Base-by-base conservation (phyloP, 306 rosid species). In the Cicer cuneatum region DNA sequence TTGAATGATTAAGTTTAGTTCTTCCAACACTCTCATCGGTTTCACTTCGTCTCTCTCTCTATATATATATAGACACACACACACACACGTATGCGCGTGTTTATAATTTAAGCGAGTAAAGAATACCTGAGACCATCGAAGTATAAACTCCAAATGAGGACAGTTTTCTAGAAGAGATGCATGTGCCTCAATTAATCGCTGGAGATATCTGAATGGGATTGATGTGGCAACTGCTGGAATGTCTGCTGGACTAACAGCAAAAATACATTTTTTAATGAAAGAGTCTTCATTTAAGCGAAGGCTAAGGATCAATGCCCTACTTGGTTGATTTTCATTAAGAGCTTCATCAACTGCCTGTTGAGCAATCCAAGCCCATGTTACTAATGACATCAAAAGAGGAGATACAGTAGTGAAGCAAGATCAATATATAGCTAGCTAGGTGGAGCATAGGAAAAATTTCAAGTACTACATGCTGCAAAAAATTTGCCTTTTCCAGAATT, bases 111-210 rank as follows among this genome's bases (percentile, higher is more conserved):
- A 64, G 71, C 41, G 42, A 70, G 69, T 21, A 63, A 65, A 54
- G 38, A 57, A 61, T 76, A 91, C 99, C 96, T 89, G 97, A 87
- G 81, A 83, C 98, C 98, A 95, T 69, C 86, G 73, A 42, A 95
- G 96, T 51, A 92, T 78, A 79, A 92, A 95, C 87, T 95, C 99
- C 81, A 95, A 71, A 85, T 95, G 99, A 0, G 90, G 96, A 67
- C 92, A 86, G 47, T 81, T 85, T 85, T 95, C 98, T 49, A 95
- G 73, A 42, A 92, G 92, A 79, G 90, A 90, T 13, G 97, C 97
- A 60, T 92, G 83, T 61, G 94, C 95, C 59, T 90, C 93, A 6
- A 92, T 81, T 80, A 94, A 78, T 52, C 97, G 91, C 82, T 89
- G 93, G 82, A 92, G 78, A 84, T 94, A 90, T 78, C 83, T 84